These are phyloP conservation scores for Rasamsonia emersonii DNA, from an alignment of 2,329 filamentous ascomycete species.

Conservation along the genomic window DNA sequence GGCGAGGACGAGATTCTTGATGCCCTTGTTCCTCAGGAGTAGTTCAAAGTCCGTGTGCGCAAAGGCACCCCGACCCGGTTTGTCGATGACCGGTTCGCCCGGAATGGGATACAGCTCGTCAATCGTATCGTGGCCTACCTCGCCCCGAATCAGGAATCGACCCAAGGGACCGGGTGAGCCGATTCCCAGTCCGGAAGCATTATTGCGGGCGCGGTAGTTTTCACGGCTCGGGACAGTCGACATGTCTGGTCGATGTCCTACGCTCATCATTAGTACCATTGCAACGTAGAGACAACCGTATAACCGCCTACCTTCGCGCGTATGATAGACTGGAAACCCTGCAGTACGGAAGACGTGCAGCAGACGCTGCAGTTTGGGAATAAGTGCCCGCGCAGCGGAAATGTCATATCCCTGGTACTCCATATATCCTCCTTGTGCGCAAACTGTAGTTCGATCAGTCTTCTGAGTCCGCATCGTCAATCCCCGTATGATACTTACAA, in stretches of 20 bases:
- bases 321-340: constrained; percentile 37
- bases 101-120: constrained; percentile 43
- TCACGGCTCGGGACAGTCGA: constrained; percentile 51
- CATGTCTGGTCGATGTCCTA: constrained; percentile 44
- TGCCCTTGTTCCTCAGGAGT: constrained; percentile 40
- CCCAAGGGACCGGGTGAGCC: constrained; percentile 47
- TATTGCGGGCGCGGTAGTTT: constrained; percentile 44
- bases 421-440: constrained; percentile 36
- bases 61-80: constrained; percentile 47
- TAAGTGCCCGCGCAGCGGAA: constrained; percentile 27
- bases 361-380: constrained; percentile 33
- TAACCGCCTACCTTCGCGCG: constrained; percentile 32
- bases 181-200: constrained; percentile 43
- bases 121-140: constrained; percentile 50
- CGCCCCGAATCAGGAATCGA: constrained; percentile 50
- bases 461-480: not conserved
- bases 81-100: constrained; percentile 46
- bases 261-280: constrained; percentile 1
- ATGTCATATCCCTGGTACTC: constrained; percentile 39
- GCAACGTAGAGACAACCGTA: not conserved
- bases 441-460: constrained; percentile 26
- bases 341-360: constrained; percentile 30
- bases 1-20: constrained; percentile 45
- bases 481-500: constrained; percentile 23
- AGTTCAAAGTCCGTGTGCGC: constrained; percentile 47